A percentile compares a stretch with the other conserved stretches of the same genome.
phyloP scores from a whole-genome alignment of 73 alveolate species.

The Tetrahymena borealis region DNA sequence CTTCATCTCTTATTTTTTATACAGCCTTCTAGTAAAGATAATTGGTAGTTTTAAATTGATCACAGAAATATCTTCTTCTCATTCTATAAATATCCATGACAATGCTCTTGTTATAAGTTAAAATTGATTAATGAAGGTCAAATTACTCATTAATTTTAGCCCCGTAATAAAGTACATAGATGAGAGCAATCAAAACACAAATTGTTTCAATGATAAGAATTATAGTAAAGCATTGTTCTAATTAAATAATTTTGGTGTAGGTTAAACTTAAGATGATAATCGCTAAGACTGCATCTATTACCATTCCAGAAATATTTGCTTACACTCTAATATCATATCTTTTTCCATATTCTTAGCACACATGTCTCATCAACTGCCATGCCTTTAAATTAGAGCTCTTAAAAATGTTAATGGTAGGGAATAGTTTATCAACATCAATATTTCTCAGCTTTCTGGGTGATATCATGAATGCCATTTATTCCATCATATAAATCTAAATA shows the following conservation, averaged over 20 bases:
- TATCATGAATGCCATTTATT: neutral
- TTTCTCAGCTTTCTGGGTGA: neutral
- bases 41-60: neutral
- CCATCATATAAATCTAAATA: neutral
- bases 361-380: neutral
- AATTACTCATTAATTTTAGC: neutral
- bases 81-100: neutral
- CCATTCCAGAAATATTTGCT: neutral
- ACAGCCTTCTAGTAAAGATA: neutral
- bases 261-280: neutral
- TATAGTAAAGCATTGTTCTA: neutral
- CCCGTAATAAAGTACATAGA: neutral
- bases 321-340: neutral
- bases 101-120: neutral
- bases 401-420: neutral
- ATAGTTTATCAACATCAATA: neutral
- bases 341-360: neutral
- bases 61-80: neutral
- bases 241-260: neutral
- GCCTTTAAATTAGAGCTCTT: neutral
- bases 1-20: neutral
- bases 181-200: neutral
- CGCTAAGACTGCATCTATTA: neutral
- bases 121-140: neutral
- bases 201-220: neutral